phyloP scores from a whole-genome alignment of 2,329 filamentous ascomycete species.

The Neophaeococcomyces aloes region DNA sequence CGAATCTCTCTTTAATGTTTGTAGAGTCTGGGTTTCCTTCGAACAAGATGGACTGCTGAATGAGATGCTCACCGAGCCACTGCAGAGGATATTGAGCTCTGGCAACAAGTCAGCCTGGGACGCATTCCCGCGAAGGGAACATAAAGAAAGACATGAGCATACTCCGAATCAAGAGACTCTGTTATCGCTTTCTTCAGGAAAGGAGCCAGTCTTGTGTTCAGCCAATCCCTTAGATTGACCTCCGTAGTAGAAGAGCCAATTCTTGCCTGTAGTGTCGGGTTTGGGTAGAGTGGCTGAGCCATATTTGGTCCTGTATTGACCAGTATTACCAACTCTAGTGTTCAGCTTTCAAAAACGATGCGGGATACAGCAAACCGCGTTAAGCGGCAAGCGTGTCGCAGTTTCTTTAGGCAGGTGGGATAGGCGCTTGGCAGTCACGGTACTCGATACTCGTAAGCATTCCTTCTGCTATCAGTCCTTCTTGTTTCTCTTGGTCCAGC shows the following conservation, averaged over 20 bases:
- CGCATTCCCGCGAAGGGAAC: background rate
- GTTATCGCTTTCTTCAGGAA: slow-evolving; percentile 21
- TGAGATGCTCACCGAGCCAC: slow-evolving; percentile 23
- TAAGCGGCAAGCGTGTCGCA: too few relatives aligned
- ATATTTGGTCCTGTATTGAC: slow-evolving; percentile 3
- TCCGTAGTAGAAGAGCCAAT: slow-evolving; percentile 14
- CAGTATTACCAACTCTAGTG: background rate
- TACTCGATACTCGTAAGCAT: too few relatives aligned
- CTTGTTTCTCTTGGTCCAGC: too few relatives aligned
- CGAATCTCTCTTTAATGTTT: slow-evolving; percentile 20
- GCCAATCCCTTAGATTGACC: slow-evolving; percentile 20
- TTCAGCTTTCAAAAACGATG: background rate
- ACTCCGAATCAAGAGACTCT: slow-evolving; percentile 19
- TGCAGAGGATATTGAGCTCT: slow-evolving; percentile 22
- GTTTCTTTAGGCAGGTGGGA: too few relatives aligned
- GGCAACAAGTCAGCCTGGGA: background rate
- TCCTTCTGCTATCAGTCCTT: too few relatives aligned
- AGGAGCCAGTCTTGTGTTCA: slow-evolving; percentile 19
- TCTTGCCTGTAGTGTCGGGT: slow-evolving; percentile 14
- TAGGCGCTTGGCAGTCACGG: too few relatives aligned
- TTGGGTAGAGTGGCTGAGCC: slow-evolving; percentile 12
- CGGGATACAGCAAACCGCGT: background rate
- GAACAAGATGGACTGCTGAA: slow-evolving; percentile 20
- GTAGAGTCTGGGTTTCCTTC: slow-evolving; percentile 21
- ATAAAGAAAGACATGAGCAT: slow-evolving; percentile 3